Evolutionary conservation across 306 rosid genomes (phyloP), one percentile per base, ranked within the genome.

Genomic region (Dicorynia guianensis): DNA sequence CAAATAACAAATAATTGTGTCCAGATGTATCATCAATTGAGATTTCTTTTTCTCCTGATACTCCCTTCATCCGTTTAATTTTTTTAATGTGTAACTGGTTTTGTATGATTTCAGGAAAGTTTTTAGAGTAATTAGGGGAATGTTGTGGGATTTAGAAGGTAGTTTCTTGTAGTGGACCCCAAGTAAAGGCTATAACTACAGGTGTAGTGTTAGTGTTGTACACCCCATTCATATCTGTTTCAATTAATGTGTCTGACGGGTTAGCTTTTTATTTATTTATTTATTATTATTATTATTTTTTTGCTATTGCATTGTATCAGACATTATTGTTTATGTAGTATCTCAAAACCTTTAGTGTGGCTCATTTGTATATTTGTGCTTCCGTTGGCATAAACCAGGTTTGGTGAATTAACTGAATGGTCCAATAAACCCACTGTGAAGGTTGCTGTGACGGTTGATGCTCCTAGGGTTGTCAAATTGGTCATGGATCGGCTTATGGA

Each of bases 391-490:
- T 72, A 34, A 74, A 67, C 67, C 82, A 94, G 97, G 89, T 95
- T 90, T 77, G 96, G 71, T 4, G 97, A 95, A 86, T 77, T 79
- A 48, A 90, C 91, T 38, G 98, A 90, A 72, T 95, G 98, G 98
- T 86, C 89, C 5, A 81, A 87, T 71, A 86, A 79, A 79, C 97
- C 97, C 11, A 55, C 91, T 0, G 95, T 90, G 76, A 95, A 90
- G 88, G 97, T 95, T 18, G 98, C 97, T 4, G 96, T 95, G 72
- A 95, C 97, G 6, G 96, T 92, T 64, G 96, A 92, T 79, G 96
- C 97, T 65, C 95, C 93, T 0, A 66, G 79, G 33, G 86, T 82
- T 34, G 67, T 87, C 56, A 87, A 87, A 69, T 18, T 92, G 85
- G 71, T 95, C 56, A 91, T 90, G 92, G 96, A 89, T 47, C 89